Evolutionary conservation across 2,329 filamentous ascomycete genomes (phyloP).

Genomic region (Colletotrichum musae): DNA sequence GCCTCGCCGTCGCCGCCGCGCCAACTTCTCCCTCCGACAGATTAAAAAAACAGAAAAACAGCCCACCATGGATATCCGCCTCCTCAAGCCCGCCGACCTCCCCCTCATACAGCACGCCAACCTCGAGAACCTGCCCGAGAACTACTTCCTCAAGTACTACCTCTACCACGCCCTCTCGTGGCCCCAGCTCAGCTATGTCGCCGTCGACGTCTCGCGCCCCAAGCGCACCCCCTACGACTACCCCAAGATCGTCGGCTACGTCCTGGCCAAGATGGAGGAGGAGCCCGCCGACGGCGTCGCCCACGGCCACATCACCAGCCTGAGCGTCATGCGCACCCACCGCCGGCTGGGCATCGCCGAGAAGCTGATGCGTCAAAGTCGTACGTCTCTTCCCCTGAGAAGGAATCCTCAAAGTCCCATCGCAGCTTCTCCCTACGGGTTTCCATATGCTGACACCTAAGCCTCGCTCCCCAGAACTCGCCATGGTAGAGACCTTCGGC

Average conservation of each 20-base stretch:
- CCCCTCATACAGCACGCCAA: slow-evolving; percentile 97
- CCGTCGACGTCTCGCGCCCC: slow-evolving; percentile 89
- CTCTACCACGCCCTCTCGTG: slow-evolving; percentile 98
- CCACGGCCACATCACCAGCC: slow-evolving; percentile 95
- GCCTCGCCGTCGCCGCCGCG: slow-evolving; percentile 2
- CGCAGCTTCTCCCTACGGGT: background rate
- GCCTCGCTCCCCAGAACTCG: slow-evolving; percentile 70
- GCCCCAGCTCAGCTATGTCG: slow-evolving; percentile 97
- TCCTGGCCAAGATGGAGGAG: slow-evolving; percentile 99
- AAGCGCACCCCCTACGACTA: slow-evolving; percentile 86
- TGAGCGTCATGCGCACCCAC: slow-evolving; percentile 98
- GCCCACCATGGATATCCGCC: slow-evolving; percentile 86
- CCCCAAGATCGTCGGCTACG: slow-evolving; percentile 98
- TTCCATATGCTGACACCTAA: slow-evolving; percentile 11
- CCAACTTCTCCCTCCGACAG: slow-evolving; percentile 2
- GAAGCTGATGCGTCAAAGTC: slow-evolving; percentile 96
- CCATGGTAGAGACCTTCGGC: slow-evolving; percentile 95
- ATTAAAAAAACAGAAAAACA: background rate
- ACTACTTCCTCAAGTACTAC: slow-evolving; percentile 99
- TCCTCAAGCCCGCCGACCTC: slow-evolving; percentile 86
- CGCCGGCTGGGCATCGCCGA: slow-evolving; percentile 91
- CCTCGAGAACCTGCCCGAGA: slow-evolving; percentile 98
- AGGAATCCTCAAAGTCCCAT: too few species aligned
- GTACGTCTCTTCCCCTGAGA: slow-evolving; percentile 66
- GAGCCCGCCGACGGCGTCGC: slow-evolving; percentile 91